These are phyloP conservation scores for Cyclanthera cordifolia DNA, from an alignment of 306 rosid species.

Conservation along the genomic window DNA sequence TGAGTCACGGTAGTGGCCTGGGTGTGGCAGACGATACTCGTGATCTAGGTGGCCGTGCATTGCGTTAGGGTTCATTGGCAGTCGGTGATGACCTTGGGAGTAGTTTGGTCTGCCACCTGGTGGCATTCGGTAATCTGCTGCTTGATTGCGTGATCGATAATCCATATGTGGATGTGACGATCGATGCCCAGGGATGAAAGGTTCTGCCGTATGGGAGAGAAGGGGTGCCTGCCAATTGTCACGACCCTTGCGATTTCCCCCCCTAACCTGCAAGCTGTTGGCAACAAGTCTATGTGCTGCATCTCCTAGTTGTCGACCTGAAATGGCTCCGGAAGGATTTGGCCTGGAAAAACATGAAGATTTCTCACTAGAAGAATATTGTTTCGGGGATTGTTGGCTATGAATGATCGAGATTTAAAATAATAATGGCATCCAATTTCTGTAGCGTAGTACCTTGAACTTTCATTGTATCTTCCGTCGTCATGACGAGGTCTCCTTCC, in stretches of 20 bases:
- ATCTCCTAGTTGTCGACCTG: constrained; percentile 14
- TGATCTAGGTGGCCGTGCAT: not conserved
- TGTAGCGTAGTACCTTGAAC: not conserved
- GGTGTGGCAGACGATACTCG: constrained; percentile 9
- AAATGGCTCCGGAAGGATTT: constrained; percentile 36
- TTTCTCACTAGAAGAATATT: not conserved
- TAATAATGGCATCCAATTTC: not conserved
- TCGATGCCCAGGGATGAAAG: not conserved
- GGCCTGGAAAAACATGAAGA: constrained; percentile 31
- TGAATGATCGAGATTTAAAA: not conserved
- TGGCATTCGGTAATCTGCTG: not conserved
- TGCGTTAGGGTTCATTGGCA: not conserved
- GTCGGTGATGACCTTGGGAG: constrained; percentile 22
- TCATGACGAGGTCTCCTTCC: constrained; percentile 37
- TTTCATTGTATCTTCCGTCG: constrained; percentile 36
- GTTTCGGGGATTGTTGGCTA: not conserved
- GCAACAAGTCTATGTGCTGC: constrained; percentile 13
- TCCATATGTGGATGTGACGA: not conserved
- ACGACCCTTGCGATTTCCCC: not conserved
- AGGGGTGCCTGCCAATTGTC: constrained; percentile 1
- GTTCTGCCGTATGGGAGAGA: not conserved
- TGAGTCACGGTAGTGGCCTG: not conserved
- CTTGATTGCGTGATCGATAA: constrained; percentile 1
- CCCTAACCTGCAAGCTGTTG: constrained; percentile 12
- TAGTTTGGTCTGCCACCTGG: not conserved